Conservation (phyloP, 75 land plant species). For the Chamaecyparis obtusa region DNA sequence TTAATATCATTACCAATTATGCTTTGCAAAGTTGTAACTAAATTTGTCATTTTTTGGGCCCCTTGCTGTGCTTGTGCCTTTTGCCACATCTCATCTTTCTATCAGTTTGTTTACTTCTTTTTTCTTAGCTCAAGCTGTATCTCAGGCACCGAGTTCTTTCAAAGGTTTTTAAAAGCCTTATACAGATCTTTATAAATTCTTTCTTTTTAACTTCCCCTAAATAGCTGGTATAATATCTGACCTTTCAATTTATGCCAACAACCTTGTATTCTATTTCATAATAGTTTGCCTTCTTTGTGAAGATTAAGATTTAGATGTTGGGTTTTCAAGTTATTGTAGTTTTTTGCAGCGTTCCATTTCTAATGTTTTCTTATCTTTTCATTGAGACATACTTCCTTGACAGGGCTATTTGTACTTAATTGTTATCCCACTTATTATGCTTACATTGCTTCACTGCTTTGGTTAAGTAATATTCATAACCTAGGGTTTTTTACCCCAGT, state of each 20-base stretch:
- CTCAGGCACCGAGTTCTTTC: background rate
- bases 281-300: background rate
- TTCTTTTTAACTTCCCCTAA: background rate
- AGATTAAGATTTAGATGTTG: background rate
- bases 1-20: background rate
- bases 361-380: background rate
- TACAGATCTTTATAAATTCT: background rate
- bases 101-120: background rate
- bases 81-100: background rate
- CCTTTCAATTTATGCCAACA: background rate
- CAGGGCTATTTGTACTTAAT: background rate
- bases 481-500: background rate
- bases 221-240: background rate
- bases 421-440: background rate
- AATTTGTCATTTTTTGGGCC: background rate
- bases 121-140: background rate
- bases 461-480: background rate
- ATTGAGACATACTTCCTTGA: background rate
- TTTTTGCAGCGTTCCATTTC: background rate
- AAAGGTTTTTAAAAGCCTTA: background rate
- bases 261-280: background rate
- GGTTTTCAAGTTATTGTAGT: background rate
- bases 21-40: background rate
- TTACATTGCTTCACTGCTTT: background rate
- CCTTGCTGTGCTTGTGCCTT: background rate